A percentile compares a stretch with the other conserved stretches of the same genome.
phyloP scores from a whole-genome alignment of 75 land plant genomes.

The Ceratopteris richardii region DNA sequence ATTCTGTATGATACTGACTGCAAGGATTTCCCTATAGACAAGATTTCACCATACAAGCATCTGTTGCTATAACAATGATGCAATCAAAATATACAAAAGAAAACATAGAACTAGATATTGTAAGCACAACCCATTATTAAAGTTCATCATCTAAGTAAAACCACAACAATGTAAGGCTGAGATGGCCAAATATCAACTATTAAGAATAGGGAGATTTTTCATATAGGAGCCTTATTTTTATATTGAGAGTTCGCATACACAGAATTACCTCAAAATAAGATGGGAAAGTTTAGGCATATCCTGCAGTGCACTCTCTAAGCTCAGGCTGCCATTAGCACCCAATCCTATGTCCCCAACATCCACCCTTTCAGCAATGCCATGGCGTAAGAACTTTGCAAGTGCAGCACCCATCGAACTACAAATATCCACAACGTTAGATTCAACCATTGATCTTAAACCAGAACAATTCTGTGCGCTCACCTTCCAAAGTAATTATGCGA shows the following conservation, averaged over 20 bases:
- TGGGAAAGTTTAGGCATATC: slow-evolving; percentile 21
- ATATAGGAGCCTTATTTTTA: not conserved
- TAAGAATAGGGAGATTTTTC: no score
- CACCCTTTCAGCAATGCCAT: slow-evolving; percentile 23
- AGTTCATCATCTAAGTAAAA: no score
- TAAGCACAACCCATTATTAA: no score
- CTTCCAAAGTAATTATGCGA: not conserved
- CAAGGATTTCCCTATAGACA: no score
- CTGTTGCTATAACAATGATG: no score
- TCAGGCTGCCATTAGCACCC: slow-evolving; percentile 49
- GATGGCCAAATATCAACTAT: no score
- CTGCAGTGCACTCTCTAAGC: slow-evolving; percentile 25
- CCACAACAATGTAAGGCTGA: not conserved
- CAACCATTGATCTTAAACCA: not conserved
- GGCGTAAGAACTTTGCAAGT: slow-evolving; percentile 42
- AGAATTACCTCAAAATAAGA: slow-evolving; percentile 56
- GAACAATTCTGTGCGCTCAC: no score
- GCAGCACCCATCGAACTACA: slow-evolving; percentile 44
- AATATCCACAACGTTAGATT: not conserved
- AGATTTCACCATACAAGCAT: no score
- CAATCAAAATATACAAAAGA: no score
- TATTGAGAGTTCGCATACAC: not conserved
- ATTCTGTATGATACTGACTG: no score
- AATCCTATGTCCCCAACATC: slow-evolving; percentile 60
- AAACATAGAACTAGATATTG: no score